Base-by-base conservation (phyloP, 2,329 filamentous ascomycete genomes). In the Calonectria ilicicola region DNA sequence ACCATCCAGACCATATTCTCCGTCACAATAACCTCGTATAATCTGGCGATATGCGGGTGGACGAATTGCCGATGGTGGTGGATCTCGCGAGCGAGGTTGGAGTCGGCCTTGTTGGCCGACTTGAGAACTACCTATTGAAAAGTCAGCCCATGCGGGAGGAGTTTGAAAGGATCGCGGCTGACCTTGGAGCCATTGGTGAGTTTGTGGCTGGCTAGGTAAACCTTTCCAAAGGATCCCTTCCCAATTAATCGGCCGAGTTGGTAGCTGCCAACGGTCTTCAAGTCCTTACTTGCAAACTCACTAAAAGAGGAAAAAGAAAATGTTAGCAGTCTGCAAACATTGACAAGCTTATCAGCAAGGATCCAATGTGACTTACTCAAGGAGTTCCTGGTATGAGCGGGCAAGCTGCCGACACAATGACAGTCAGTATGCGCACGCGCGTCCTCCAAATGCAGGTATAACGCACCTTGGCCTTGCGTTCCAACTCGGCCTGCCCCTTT, bases 141-240 rank as follows among this genome's bases (percentile, higher is more conserved):
- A 14, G 51, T 75, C 68, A 75, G 38, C 47, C 44, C 35, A 26
- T 40, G n/a, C 38, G 35, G 38, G 42, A 27, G 7, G 23, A 10
- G 35, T 49, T 53, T 17, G 3, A 19, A 32, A 42, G 17, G 47
- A 67, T 23, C 17, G 14, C 21, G 63, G 82, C 87, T 74, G 81
- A 96, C 95, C 91, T 98, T 98, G 82, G 96, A 98, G 81, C 96
- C 96, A 92, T 98, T 98, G 81, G 95, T 98, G 84, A 99, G 95
- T 85, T 98, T 98, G 85, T 99, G 97, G 56, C 93, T 92, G 71
- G 96, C 97, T 72, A 99, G 89, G 84, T 99, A 99, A 80, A 99
- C 97, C 86, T 98, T 98, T 80, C 97, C 97, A 85, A 99, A 99
- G 75, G 96, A 98, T 70, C 97, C 97, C 83, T 98, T 99, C 77